Percentiles rank a stretch among this genome's conserved stretches.
Conservation (phyloP, 129 eudicot genomes). For the Kitagawia praeruptora region DNA sequence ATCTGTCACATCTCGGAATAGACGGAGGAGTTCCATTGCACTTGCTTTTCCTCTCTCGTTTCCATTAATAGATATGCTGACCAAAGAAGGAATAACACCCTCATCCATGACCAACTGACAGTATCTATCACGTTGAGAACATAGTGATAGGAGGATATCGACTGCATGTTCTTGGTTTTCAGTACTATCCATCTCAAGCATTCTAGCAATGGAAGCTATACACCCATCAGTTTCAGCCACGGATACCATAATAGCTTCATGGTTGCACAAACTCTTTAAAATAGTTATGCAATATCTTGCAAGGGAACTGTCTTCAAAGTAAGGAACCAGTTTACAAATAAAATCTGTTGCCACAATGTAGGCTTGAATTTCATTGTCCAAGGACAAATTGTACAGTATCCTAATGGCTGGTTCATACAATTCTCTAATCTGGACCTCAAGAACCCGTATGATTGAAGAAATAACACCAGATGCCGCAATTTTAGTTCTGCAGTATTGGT, state of each 20-base stretch:
- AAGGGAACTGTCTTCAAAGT: constrained; percentile 38
- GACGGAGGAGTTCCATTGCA: constrained; percentile 56
- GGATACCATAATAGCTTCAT: constrained; percentile 26
- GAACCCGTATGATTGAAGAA: constrained; percentile 32
- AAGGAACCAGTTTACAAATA: constrained; percentile 52
- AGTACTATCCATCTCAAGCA: constrained; percentile 45
- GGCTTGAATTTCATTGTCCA: constrained; percentile 23
- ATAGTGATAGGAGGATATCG: constrained; percentile 54
- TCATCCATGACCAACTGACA: constrained; percentile 81
- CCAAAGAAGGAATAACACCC: constrained; percentile 61
- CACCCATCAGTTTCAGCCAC: constrained; percentile 66
- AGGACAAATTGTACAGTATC: constrained; percentile 52
- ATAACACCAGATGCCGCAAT: constrained; percentile 46
- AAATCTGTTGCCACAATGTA: constrained; percentile 29
- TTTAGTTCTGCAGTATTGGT: constrained; percentile 22
- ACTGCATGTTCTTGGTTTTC: constrained; percentile 74
- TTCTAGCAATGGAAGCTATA: constrained; percentile 39
- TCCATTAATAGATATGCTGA: constrained; percentile 46
- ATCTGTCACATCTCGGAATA: constrained; percentile 33
- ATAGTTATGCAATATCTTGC: constrained; percentile 45
- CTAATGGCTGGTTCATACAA: constrained; percentile 39
- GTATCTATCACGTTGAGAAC: constrained; percentile 59
- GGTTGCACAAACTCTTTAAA: constrained; percentile 42
- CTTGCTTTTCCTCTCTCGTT: constrained; percentile 44
- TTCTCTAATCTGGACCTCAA: constrained; percentile 41